Base-by-base conservation (phyloP, 2,329 filamentous ascomycete species). In the Lecanicillium sp. region DNA sequence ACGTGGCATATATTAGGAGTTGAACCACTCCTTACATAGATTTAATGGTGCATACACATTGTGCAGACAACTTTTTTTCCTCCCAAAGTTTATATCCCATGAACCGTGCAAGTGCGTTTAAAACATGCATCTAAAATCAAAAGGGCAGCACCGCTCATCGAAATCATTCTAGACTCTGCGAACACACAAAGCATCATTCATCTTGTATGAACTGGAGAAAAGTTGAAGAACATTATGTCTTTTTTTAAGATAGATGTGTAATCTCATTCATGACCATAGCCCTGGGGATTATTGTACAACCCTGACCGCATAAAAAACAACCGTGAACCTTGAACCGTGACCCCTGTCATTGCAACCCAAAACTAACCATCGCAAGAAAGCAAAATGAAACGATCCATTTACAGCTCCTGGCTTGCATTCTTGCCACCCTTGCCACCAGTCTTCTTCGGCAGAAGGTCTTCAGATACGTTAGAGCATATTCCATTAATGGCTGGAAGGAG, bases 401-500 rank as follows among this genome's bases (percentile, higher is more conserved):
- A 97, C 73, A 97, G 77, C 77, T 96, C 89, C 73, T 95, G 88
- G 74, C 87, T 94, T 57, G 80, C 75, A 64, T 80, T 83, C 82
- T 95, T 95, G 71, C 85, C 86, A 64, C 77, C 75, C 85, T 97
- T 96, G 66, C 81, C 77, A 42, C 79, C 74, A 44, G 92, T 95
- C 87, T 97, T 97, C 88, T 98, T 97, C 62, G 92, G 92, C 52
- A 98, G 81, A 49, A 98, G 84, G 74, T 98, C 90, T 94, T 59
- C 40, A 9, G 36, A 42, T 44, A 40, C 6, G 33, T 33, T 59
- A 77, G 56, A 74, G 69, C 51, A 56, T 25, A 20, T 15, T 18
- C 11, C 27, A 8, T 3, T 6, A 3, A 2, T 4, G 17, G 10
- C 1, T 4, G 4, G 25, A 9, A 42, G 13, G 12, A 37, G 13